phyloP scores from a whole-genome alignment of 2,329 filamentous ascomycete species.

The Nothophaeocryptopus gaeumannii region DNA sequence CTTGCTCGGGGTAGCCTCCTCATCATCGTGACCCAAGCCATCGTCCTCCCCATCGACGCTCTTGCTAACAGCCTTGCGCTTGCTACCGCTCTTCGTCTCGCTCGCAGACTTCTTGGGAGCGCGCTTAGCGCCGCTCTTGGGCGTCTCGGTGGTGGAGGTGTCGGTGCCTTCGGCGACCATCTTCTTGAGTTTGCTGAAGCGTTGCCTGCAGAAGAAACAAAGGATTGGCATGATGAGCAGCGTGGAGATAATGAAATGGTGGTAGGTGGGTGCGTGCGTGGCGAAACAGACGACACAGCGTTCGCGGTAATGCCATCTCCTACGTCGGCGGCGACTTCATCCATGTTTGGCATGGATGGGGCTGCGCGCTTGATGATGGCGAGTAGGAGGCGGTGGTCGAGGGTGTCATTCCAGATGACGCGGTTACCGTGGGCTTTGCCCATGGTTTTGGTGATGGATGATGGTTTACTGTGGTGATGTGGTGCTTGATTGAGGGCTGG shows the following conservation, averaged over 20 bases:
- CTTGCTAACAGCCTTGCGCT: conserved; percentile 4
- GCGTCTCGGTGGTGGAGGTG: background rate
- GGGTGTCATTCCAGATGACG: background rate
- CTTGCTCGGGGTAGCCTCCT: background rate
- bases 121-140: background rate
- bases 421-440: background rate
- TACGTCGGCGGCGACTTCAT: background rate
- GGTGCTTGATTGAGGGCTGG: too few species aligned
- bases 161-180: background rate
- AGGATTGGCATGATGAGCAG: conserved; percentile 24
- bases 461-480: too few species aligned
- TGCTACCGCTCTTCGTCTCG: background rate
- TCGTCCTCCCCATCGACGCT: background rate
- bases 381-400: background rate
- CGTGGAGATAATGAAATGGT: too few species aligned
- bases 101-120: conserved; percentile 1
- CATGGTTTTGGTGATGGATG: background rate
- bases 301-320: background rate
- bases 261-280: too few species aligned
- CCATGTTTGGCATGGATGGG: background rate
- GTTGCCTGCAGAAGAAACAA: background rate
- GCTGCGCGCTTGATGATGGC: background rate
- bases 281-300: background rate
- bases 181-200: conserved; percentile 1
- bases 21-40: background rate